Percentiles rank a stretch among this genome's conserved stretches.
phyloP scores from a whole-genome alignment of 2,329 filamentous ascomycete genomes.

The Hypocreales sp. region DNA sequence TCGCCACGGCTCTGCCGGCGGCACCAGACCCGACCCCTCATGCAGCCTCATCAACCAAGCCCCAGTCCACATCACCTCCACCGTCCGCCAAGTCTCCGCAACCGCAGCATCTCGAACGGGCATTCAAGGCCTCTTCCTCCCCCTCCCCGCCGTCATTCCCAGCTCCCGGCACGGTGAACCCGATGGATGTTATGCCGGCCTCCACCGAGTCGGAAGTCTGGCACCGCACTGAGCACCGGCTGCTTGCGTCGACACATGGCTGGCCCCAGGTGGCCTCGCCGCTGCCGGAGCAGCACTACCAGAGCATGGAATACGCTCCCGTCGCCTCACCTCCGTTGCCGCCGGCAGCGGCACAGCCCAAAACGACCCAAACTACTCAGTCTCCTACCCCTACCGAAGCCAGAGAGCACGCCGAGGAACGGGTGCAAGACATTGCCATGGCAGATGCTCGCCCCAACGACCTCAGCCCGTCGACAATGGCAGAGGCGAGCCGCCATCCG shows the following conservation, averaged over 20 bases:
- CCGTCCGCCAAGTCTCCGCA: no score
- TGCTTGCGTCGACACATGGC: conserved; percentile 12
- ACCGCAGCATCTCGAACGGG: conserved; percentile 5
- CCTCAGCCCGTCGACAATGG: conserved; percentile 8
- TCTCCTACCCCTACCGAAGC: no score
- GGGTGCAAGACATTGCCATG: conserved; percentile 11
- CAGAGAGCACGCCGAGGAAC: no score
- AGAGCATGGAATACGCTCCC: conserved; percentile 1
- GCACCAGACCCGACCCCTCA: conserved; percentile 4
- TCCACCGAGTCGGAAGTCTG: conserved; percentile 21
- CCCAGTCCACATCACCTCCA: no score
- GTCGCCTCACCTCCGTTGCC: conserved; percentile 9
- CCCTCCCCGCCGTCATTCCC: conserved; percentile 18
- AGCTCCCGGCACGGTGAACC: conserved; percentile 32
- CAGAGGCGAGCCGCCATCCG: conserved; percentile 11
- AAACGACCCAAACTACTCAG: conserved; percentile 8
- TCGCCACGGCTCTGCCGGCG: conserved; percentile 3
- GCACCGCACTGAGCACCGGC: conserved; percentile 20
- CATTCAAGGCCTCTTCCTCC: no score
- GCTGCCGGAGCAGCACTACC: conserved; percentile 1
- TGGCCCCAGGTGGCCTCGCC: conserved; percentile 7
- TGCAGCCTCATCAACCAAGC: no score
- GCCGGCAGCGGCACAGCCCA: conserved; percentile 4
- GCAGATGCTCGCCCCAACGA: conserved; percentile 9
- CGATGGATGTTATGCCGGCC: conserved; percentile 36